Evolutionary conservation across 768 basidiomycete species (phyloP).

Genomic region (Lactarius quietus): DNA sequence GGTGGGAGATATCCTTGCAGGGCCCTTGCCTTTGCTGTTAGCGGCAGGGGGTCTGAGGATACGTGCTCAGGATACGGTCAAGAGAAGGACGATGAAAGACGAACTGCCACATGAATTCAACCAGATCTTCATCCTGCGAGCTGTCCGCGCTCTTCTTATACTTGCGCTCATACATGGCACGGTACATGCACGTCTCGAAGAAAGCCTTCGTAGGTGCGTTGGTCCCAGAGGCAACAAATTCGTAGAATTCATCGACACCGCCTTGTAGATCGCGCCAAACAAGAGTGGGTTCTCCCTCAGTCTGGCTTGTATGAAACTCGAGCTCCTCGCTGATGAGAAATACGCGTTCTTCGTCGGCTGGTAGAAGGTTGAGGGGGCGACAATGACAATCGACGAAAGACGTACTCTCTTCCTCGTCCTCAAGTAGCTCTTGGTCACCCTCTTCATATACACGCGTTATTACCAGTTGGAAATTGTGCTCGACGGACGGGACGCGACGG

Average conservation of each 20-base stretch:
- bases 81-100: constrained; percentile 30
- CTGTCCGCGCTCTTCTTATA: constrained; percentile 68
- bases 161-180: constrained; percentile 96
- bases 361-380: constrained; percentile 16
- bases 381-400: constrained; percentile 12
- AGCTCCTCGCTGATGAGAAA: constrained; percentile 91
- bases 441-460: constrained; percentile 97
- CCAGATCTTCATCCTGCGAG: constrained; percentile 61
- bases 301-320: constrained; percentile 73
- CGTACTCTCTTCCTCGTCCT: constrained; percentile 89
- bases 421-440: constrained; percentile 90
- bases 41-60: constrained; percentile 18
- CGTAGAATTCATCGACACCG: constrained; percentile 89
- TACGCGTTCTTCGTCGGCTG: constrained; percentile 91
- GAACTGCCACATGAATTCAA: constrained; percentile 80
- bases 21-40: constrained; percentile 23
- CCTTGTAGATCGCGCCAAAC: constrained; percentile 91
- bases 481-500: constrained; percentile 72
- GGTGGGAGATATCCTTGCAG: constrained; percentile 28
- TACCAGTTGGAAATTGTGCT: constrained; percentile 85
- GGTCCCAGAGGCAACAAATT: constrained; percentile 80
- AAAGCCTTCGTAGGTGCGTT: constrained; percentile 74
- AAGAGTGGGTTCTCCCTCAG: constrained; percentile 75
- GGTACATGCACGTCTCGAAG: constrained; percentile 92
- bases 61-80: not conserved